phyloP scores from a whole-genome alignment of 805 yeast genomes.

The Kregervanrija delftensis region DNA sequence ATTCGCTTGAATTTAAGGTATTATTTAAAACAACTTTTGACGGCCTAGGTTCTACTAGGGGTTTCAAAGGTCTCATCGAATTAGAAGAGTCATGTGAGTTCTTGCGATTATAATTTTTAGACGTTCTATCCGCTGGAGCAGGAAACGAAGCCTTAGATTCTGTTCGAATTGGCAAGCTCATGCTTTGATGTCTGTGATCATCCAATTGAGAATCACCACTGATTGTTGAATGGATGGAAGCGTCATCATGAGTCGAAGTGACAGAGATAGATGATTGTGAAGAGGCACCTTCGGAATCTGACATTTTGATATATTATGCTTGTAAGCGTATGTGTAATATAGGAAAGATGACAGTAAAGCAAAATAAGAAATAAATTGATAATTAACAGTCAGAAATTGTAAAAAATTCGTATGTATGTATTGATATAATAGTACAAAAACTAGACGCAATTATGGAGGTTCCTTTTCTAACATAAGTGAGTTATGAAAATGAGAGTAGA shows the following conservation, averaged over 20 bases:
- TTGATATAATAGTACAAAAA: too few relatives aligned
- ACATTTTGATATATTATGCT: conserved; percentile 14
- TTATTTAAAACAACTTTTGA: conserved; percentile 6
- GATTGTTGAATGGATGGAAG: conserved; percentile 27
- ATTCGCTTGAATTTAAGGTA: conserved; percentile 21
- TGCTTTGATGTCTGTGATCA: conserved; percentile 29
- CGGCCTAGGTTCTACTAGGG: neutral
- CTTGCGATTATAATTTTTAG: neutral
- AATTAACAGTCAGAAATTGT: too few relatives aligned
- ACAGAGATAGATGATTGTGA: conserved; percentile 20
- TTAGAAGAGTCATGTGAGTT: conserved; percentile 4
- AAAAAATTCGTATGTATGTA: too few relatives aligned
- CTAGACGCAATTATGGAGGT: conserved; percentile 8
- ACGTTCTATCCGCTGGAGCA: neutral
- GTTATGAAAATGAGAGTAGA: too few relatives aligned
- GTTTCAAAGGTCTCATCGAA: neutral
- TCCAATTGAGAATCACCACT: conserved; percentile 30
- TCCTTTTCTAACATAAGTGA: conserved; percentile 10
- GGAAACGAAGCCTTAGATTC: conserved; percentile 15
- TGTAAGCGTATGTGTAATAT: neutral
- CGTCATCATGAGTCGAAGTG: conserved; percentile 25
- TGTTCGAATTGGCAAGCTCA: conserved; percentile 28
- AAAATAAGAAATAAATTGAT: neutral
- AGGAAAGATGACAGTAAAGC: neutral
- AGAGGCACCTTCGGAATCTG: conserved; percentile 15